Evolutionary conservation across 192 early-diverging fungal genomes (phyloP), one percentile per base, ranked within the genome.

Genomic region (Physocladia obscura): DNA sequence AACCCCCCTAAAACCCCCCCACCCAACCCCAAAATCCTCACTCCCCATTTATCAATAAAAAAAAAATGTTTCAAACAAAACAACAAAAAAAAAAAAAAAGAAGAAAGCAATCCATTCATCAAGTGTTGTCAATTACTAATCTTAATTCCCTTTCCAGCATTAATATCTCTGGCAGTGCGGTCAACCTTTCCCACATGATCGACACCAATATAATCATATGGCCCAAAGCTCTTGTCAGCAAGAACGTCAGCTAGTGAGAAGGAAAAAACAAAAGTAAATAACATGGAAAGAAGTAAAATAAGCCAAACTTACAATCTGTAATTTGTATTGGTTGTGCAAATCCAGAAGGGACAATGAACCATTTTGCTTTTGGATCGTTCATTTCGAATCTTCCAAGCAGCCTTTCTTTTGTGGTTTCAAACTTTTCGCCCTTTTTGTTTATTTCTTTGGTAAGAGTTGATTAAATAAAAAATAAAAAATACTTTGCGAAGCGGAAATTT

Each of bases 391-490:
- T 77, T 62, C 58, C 74, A 56, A 86, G 85, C 57, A 97, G 81
- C 4, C 94, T 83, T 54, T 75, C 63, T 84, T 88, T 91, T 26
- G 91, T 92, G 1, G 87, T 85, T n/a, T 77, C 36, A 67, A 91
- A 85, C 8, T 70, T 26, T 67, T 94, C 93, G 54, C 82, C 89
- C 85, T 89, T 13, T 2, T n/a, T 44, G 27, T n/a, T 27, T 24
- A n/a, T 13, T 19, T 0, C 0, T 11, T 24, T 47, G 44, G 44
- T 13, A 47, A 13, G n/a, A n/a, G 24, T 24, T n/a, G 19, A 26
- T 8, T n/a, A 13, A 54, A 26, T 8, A 8, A 58, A 19, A 47
- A 47, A 29, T 39, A 48, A 62, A 15, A 13, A 35, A 24, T 13
- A 68, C 65, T 2, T 68, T 68, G n/a, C 65, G 50, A 22, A 68